phyloP scores from a whole-genome alignment of 805 yeast species.

The Blastobotrys robertii region DNA sequence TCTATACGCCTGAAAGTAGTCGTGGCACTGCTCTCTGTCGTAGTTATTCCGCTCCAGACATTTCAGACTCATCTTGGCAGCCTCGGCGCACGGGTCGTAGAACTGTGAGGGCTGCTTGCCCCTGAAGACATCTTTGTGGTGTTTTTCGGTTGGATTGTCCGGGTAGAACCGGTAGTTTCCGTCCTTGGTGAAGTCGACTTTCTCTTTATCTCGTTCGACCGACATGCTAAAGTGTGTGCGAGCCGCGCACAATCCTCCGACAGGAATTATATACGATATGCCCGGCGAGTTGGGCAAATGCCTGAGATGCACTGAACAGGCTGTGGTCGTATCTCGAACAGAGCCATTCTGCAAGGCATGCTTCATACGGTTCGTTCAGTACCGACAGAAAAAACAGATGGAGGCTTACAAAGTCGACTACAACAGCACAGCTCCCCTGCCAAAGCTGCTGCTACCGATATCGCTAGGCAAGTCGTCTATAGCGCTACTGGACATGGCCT shows the following conservation, averaged over 20 bases:
- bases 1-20: slow-evolving; percentile 83
- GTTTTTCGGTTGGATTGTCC: slow-evolving; percentile 69
- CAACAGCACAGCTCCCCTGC: slow-evolving; percentile 34
- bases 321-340: slow-evolving; percentile 45
- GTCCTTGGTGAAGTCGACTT: slow-evolving; percentile 50
- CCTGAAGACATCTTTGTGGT: slow-evolving; percentile 59
- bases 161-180: slow-evolving; percentile 67
- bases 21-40: slow-evolving; percentile 59
- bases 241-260: background rate
- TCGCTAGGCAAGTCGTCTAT: slow-evolving; percentile 63
- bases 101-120: slow-evolving; percentile 72
- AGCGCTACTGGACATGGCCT: slow-evolving; percentile 56
- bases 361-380: slow-evolving; percentile 60
- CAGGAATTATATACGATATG: too few species aligned
- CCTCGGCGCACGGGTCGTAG: slow-evolving; percentile 89
- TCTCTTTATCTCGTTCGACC: slow-evolving; percentile 28
- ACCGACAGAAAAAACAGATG: slow-evolving; percentile 77
- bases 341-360: slow-evolving; percentile 60
- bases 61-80: slow-evolving; percentile 74
- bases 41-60: slow-evolving; percentile 74
- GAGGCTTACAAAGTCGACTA: slow-evolving; percentile 67
- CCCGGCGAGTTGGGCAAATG: too few species aligned
- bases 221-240: slow-evolving; percentile 5
- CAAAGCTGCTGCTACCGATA: slow-evolving; percentile 47
- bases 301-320: slow-evolving; percentile 39